Evolutionary conservation across 805 yeast genomes (phyloP), one percentile per base, ranked within the genome.

Genomic region (Suhomyces canberraensis): DNA sequence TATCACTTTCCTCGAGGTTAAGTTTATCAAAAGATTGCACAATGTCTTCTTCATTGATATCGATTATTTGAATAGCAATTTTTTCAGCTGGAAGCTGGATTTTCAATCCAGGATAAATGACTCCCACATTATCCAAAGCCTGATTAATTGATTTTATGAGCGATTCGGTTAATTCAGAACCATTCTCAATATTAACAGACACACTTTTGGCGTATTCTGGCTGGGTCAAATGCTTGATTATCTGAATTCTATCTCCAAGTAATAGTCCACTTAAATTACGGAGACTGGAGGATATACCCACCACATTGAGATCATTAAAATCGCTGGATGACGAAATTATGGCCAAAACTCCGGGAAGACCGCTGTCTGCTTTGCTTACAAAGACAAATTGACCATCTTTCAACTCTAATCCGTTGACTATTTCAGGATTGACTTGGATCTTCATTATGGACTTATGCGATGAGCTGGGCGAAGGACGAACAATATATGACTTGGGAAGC

Each of bases 51-150:
- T 51, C 54, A n/a, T 57, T 45, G 11, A 45, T 29, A 17, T 40
- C 42, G 42, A n/a, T 44, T 42, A 33, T 53, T 42, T 48, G 44
- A 2, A 49, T 44, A 9, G 27, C 24, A 1, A 32, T 25, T 24
- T 46, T 46, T 18, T 44, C 52, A 9, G 26, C 33, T 21, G 47
- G 48, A 46, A 36, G 45, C 49, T 16, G 47, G 58, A 42, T 54
- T 14, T 42, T 45, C 61, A 73, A 61, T 6, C 83, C 83, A 1
- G 88, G 81, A 51, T 75, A 75, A 1, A 84, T 44, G 7, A 85
- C 51, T 0, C 90, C 89, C 20, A 73, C 61, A 17, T 80, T 81
- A 32, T 67, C 61, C 8, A 81, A 44, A 1, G 67, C 42, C 26
- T 72, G 70, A 33, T 64, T 73, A 8, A 78, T 47, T 0, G 17